These are phyloP conservation scores for Trichophyton verrucosum DNA, from an alignment of 2,329 filamentous ascomycete genomes.

Conservation along the genomic window DNA sequence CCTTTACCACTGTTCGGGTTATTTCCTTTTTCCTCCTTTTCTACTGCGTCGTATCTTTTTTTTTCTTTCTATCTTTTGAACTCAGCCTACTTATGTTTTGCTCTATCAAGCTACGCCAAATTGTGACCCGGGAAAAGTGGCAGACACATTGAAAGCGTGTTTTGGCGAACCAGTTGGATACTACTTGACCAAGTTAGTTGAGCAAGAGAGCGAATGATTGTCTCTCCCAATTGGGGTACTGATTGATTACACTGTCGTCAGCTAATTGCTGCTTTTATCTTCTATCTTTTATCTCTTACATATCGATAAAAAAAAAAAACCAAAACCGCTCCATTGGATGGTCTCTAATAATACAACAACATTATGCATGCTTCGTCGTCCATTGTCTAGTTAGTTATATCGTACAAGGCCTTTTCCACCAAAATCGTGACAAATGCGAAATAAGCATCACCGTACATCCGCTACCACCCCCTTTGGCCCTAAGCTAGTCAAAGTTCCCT, in stretches of 20 bases:
- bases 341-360: background rate
- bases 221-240: background rate
- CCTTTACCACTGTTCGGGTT: background rate
- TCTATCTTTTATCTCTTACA: background rate
- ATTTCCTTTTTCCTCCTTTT: background rate
- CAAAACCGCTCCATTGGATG: background rate
- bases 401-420: background rate
- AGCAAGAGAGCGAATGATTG: background rate
- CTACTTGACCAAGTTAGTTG: background rate
- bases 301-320: background rate
- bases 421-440: background rate
- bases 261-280: background rate
- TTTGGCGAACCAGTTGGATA: background rate
- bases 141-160: background rate
- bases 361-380: background rate
- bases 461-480: conserved; percentile 26
- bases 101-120: background rate
- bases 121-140: background rate
- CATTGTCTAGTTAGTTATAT: background rate
- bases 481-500: conserved; percentile 32
- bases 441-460: background rate
- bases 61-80: background rate
- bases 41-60: background rate
- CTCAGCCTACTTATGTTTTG: background rate
- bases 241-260: background rate